A percentile compares a stretch with the other conserved stretches of the same genome.
Conservation (phyloP, 345 rosid species). For the Microthlaspi erraticum region DNA sequence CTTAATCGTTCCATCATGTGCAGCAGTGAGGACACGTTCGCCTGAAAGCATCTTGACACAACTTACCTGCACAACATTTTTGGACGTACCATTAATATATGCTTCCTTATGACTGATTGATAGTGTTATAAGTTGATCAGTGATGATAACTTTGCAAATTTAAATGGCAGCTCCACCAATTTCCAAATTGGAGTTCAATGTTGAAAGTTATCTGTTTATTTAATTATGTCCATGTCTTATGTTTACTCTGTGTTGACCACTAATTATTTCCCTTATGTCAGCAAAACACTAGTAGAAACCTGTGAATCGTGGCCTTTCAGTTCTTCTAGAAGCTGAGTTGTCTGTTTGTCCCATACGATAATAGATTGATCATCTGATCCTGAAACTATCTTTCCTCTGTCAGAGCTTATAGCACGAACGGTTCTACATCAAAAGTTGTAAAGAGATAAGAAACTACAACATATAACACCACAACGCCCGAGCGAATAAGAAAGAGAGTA, state of each 20-base stretch:
- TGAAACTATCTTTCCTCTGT: conserved; percentile 93
- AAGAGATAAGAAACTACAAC: conserved; percentile 7
- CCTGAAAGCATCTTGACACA: conserved; percentile 95
- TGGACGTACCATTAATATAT: not conserved
- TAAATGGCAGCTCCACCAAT: conserved; percentile 27
- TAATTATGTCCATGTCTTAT: conserved; percentile 1
- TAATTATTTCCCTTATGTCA: conserved; percentile 8
- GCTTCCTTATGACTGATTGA: conserved; percentile 27
- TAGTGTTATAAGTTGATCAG: conserved; percentile 7
- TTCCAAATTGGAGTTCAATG: conserved; percentile 15
- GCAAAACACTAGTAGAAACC: conserved; percentile 57
- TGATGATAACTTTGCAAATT: conserved; percentile 16
- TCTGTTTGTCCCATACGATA: conserved; percentile 98
- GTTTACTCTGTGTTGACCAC: conserved; percentile 13
- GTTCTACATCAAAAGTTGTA: conserved; percentile 59
- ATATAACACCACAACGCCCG: not conserved
- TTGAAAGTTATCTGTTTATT: conserved; percentile 14
- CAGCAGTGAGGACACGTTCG: conserved; percentile 91
- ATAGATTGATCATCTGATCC: conserved; percentile 98
- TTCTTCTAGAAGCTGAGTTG: conserved; percentile 88
- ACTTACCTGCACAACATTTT: conserved; percentile 63
- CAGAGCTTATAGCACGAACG: conserved; percentile 96
- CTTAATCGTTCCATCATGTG: conserved; percentile 93
- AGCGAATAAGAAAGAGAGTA: conserved; percentile 18
- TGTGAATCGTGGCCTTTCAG: conserved; percentile 93